A percentile compares a stretch with the other conserved stretches of the same genome.
Evolutionary conservation across 2,329 filamentous ascomycete species (phyloP).

Genomic region (Botryosphaeria agaves): DNA sequence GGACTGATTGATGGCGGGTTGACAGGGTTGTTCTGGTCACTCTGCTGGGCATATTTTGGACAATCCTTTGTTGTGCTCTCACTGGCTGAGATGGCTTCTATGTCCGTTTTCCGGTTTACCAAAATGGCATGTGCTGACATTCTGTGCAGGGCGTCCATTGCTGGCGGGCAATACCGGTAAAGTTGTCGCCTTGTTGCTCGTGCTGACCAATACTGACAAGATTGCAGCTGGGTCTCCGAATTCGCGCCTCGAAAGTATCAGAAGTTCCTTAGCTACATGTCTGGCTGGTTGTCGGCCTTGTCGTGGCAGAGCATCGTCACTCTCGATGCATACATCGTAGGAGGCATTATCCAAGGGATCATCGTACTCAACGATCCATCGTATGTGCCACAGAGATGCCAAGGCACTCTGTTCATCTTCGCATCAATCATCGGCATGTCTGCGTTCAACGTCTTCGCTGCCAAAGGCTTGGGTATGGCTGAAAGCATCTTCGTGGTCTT

Average conservation of each 20-base stretch:
- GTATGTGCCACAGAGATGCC: constrained; percentile 8
- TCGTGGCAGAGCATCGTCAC: constrained; percentile 8
- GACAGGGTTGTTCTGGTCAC: constrained; percentile 13
- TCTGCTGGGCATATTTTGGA: constrained; percentile 10
- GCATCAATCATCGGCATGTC: constrained; percentile 12
- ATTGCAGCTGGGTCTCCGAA: constrained; percentile 17
- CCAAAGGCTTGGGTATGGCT: constrained; percentile 14
- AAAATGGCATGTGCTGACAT: constrained; percentile 1
- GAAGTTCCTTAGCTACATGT: constrained; percentile 24
- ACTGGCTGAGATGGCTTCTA: constrained; percentile 16
- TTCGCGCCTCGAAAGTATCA: constrained; percentile 23
- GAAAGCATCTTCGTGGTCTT: constrained; percentile 18
- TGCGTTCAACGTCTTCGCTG: constrained; percentile 18
- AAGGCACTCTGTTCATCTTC: constrained; percentile 10
- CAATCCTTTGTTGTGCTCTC: constrained; percentile 15
- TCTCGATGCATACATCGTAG: constrained; percentile 5
- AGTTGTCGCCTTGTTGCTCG: neutral
- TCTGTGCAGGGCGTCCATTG: constrained; percentile 13
- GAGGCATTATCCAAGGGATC: constrained; percentile 13
- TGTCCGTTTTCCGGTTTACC: constrained; percentile 8
- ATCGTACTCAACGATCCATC: constrained; percentile 9
- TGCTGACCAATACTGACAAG: constrained; percentile 9
- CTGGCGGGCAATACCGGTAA: constrained; percentile 12
- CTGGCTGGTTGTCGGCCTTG: constrained; percentile 12
- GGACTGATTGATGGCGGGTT: constrained; percentile 11